phyloP scores from a whole-genome alignment of 2,329 filamentous ascomycete species.

The Aspergillus viridinutans region DNA sequence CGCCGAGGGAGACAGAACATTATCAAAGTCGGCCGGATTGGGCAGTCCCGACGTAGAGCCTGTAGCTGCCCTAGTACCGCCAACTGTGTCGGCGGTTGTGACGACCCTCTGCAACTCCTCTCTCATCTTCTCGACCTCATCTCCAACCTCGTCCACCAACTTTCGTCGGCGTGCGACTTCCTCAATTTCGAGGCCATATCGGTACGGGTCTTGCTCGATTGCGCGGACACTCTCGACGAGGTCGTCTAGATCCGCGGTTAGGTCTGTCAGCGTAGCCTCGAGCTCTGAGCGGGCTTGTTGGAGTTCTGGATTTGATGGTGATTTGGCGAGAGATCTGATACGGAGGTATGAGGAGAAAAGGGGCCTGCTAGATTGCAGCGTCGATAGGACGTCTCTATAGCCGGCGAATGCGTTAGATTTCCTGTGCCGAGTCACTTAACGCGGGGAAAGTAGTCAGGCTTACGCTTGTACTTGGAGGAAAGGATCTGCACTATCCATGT shows the following conservation, averaged over 20 bases:
- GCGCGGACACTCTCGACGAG: conserved; percentile 81
- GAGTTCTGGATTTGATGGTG: conserved; percentile 66
- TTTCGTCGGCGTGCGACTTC: conserved; percentile 77
- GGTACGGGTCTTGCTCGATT: conserved; percentile 80
- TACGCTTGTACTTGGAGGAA: conserved; percentile 49
- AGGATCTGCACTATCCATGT: conserved; percentile 39
- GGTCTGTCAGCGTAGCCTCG: conserved; percentile 67
- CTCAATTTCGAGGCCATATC: conserved; percentile 76
- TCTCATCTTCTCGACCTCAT: conserved; percentile 85
- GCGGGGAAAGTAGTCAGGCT: conserved; percentile 8
- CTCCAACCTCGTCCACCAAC: conserved; percentile 83
- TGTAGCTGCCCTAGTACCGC: not conserved
- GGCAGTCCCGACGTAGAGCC: conserved; percentile 43
- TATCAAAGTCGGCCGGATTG: conserved; percentile 56
- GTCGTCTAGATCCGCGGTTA: conserved; percentile 82
- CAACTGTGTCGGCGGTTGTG: conserved; percentile 32
- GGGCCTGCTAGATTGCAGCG: conserved; percentile 74
- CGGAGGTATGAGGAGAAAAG: conserved; percentile 93
- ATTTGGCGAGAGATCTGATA: conserved; percentile 79
- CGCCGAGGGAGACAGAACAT: conserved; percentile 33
- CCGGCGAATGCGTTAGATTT: conserved; percentile 6
- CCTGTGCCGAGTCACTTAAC: not conserved
- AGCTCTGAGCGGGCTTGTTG: conserved; percentile 68
- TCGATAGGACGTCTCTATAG: conserved; percentile 76
- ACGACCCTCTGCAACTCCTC: conserved; percentile 67